These are phyloP conservation scores for Myriosclerotinia scirpicola DNA, from an alignment of 2,329 filamentous ascomycete species.

Conservation along the genomic window DNA sequence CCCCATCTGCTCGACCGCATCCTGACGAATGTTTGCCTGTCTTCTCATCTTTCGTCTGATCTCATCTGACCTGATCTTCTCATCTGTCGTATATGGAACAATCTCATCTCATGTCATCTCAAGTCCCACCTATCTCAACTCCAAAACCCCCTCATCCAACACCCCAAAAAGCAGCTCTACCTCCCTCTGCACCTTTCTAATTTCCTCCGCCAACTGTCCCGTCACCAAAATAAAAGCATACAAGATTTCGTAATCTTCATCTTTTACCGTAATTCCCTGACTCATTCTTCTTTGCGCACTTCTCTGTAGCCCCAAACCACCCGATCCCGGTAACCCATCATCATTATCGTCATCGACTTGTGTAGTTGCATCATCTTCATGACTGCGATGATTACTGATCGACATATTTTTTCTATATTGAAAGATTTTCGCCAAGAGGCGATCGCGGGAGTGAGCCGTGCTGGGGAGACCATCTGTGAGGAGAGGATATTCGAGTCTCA, in stretches of 20 bases:
- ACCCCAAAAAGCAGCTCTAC: slow-evolving; percentile 64
- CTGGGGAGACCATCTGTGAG: slow-evolving; percentile 79
- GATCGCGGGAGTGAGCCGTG: slow-evolving; percentile 76
- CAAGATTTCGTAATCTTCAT: slow-evolving; percentile 84
- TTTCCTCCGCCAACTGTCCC: slow-evolving; percentile 64
- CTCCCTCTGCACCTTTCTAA: slow-evolving; percentile 59
- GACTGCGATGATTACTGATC: slow-evolving; percentile 9
- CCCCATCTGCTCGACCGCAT: not conserved
- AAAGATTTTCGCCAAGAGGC: slow-evolving; percentile 83
- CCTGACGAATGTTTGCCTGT: not conserved
- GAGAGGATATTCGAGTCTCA: slow-evolving; percentile 92
- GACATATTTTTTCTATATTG: slow-evolving; percentile 68
- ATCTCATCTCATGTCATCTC: not conserved
- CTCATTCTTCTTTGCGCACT: slow-evolving; percentile 24
- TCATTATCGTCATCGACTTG: slow-evolving; percentile 26
- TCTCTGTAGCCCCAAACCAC: slow-evolving; percentile 4
- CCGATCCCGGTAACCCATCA: not conserved
- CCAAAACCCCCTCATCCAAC: slow-evolving; percentile 57
- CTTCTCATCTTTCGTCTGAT: not conserved
- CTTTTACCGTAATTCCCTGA: slow-evolving; percentile 50
- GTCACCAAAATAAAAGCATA: slow-evolving; percentile 84
- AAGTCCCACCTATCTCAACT: slow-evolving; percentile 49
- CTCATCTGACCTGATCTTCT: not conserved
- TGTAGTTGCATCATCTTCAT: not conserved
- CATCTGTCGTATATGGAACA: too few species aligned